Conservation (phyloP, 2,329 filamentous ascomycete genomes). For the Aureobasidium sp. region DNA sequence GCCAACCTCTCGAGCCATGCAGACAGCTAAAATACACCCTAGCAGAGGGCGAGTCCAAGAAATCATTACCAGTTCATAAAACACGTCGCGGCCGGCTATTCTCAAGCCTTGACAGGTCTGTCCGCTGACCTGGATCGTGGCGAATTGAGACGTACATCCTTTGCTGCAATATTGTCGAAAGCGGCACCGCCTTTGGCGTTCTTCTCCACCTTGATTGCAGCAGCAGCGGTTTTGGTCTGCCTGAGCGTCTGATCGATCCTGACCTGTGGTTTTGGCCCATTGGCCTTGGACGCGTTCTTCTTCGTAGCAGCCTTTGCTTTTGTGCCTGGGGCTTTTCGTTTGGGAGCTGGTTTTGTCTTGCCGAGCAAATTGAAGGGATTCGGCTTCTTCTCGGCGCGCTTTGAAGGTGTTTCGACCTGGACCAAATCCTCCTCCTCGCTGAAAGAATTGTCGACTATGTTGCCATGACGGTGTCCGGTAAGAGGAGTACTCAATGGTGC, state of each 20-base stretch:
- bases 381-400: conserved; percentile 17
- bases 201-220: conserved; percentile 4
- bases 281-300: conserved; percentile 16
- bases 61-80: conserved; percentile 2
- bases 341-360: conserved; percentile 11
- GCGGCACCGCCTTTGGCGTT: neutral
- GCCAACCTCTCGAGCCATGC: neutral
- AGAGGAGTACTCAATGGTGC: conserved; percentile 17
- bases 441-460: conserved; percentile 20
- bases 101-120: neutral
- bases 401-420: conserved; percentile 27
- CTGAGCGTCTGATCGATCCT: conserved; percentile 11
- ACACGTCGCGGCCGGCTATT: neutral
- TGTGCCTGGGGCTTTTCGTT: conserved; percentile 10
- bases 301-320: conserved; percentile 16
- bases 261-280: neutral
- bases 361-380: conserved; percentile 14
- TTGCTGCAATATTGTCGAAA: conserved; percentile 2
- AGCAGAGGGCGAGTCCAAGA: neutral
- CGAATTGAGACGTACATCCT: conserved; percentile 5
- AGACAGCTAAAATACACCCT: neutral
- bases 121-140: neutral
- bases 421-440: conserved; percentile 19
- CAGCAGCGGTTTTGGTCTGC: neutral
- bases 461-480: conserved; percentile 16